Percentiles rank a stretch among this genome's conserved stretches.
Conservation (phyloP, 208 protist species). For the Giardia muris region DNA sequence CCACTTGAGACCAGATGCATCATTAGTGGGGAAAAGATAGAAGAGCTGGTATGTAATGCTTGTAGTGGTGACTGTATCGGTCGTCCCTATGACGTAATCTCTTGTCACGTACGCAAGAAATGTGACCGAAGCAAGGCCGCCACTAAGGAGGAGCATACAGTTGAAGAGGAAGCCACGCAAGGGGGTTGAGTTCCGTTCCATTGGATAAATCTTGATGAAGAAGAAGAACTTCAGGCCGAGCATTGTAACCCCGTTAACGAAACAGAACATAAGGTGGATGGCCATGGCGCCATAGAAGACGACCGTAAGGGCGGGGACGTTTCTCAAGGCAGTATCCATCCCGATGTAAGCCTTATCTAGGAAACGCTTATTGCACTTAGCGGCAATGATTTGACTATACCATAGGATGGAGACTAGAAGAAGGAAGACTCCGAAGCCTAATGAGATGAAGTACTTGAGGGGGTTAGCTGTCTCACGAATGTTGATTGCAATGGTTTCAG, state of each 20-base stretch:
- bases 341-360: too few species aligned
- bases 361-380: neutral
- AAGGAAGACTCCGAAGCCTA: neutral
- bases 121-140: neutral
- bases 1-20: neutral
- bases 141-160: neutral
- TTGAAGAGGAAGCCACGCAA: neutral
- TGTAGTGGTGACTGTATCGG: neutral
- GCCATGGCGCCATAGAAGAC: neutral
- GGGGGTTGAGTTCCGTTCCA: neutral
- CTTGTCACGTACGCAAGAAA: neutral
- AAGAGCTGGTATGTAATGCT: neutral
- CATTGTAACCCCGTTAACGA: constrained; percentile 11
- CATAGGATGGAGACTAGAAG: neutral
- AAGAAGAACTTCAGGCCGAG: constrained; percentile 17
- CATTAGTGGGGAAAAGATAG: neutral
- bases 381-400: neutral
- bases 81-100: neutral
- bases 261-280: constrained; percentile 12
- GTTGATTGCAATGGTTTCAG: constrained; percentile 9
- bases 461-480: constrained; percentile 13
- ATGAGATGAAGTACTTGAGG: constrained; percentile 6
- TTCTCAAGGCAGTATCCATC: neutral
- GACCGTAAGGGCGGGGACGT: neutral
- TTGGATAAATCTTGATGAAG: constrained; percentile 13